Evolutionary conservation across 495 filamentous ascomycete genomes (phyloP), one percentile per base, ranked within the genome.

Genomic region (Penicillium ochrochloron): DNA sequence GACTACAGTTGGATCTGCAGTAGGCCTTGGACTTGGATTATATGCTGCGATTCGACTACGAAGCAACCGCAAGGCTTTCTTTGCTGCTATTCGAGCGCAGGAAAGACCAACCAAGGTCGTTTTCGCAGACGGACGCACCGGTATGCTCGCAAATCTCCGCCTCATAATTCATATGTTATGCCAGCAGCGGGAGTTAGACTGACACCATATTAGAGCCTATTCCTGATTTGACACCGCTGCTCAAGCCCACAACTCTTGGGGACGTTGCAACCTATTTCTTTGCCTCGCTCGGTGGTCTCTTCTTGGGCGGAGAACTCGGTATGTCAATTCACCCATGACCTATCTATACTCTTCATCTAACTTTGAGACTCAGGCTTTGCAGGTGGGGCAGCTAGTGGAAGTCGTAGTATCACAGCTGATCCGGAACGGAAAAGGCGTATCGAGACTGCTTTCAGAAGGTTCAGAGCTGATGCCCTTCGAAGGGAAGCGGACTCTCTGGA

Each of bases 241-340:
- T 90, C 35, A 79, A 83, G 41, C 88, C 88, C 0, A 85, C 83
- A 4, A 73, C 76, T 0, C 70, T 85, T 41, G 88, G 88, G 19
- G 88, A 91, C 61, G 65, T 86, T 34, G 85, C 85, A 14, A 86
- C 89, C 0, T 89, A 89, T 65, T 77, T 83, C 70, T 85, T 90
- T 70, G 88, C 89, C 34, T 80, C 81, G 15, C 62, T 80, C 2
- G 88, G 86, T 42, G 88, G 88, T 0, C 62, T 88, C 9, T 86
- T 92, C 53, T 56, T 91, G 12, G 88, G 89, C 33, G 88, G 89
- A 25, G 88, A 91, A 71, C 71, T 80, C n/a, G 78, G 78, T 80
- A 73, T 44, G 72, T 19, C 35, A 14, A 37, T 37, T 17, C 1
- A 17, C 25, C 21, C 25, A 29, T 11, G 10, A 50, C 8, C 6